Percentiles rank a stretch among this genome's conserved stretches.
These are phyloP conservation scores for Groenewaldozyma salmanticensis DNA, from an alignment of 805 yeast species.

Conservation along the genomic window DNA sequence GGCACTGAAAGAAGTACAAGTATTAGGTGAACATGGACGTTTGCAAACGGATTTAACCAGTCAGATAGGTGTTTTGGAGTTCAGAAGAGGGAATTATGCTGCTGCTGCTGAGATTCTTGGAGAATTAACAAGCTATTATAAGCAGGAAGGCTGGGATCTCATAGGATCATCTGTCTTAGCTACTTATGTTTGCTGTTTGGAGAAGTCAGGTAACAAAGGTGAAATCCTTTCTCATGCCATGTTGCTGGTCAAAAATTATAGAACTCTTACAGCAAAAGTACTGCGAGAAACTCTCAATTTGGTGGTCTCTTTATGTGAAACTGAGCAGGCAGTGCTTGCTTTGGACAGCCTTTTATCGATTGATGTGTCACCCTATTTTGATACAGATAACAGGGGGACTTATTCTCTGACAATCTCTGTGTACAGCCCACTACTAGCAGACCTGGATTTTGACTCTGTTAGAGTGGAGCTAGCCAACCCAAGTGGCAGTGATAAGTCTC, in stretches of 20 bases:
- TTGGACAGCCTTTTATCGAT: constrained; percentile 32
- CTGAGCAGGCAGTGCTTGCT: constrained; percentile 19
- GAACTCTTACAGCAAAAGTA: constrained; percentile 14
- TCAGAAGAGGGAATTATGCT: constrained; percentile 44
- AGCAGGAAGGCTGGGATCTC: constrained; percentile 61
- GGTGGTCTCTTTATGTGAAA: constrained; percentile 16
- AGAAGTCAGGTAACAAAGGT: constrained; percentile 17
- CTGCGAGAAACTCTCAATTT: constrained; percentile 15
- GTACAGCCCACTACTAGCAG: too few relatives aligned
- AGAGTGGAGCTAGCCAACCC: not conserved
- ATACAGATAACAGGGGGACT: too few relatives aligned
- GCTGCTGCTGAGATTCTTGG: constrained; percentile 55
- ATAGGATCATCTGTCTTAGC: constrained; percentile 60
- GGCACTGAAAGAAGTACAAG: constrained; percentile 43
- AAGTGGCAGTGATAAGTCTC: not conserved
- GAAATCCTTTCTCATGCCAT: constrained; percentile 24
- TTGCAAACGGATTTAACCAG: constrained; percentile 59
- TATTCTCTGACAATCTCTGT: too few relatives aligned
- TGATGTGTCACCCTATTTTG: constrained; percentile 27
- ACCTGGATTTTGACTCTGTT: not conserved
- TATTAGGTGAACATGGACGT: constrained; percentile 48
- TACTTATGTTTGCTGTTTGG: constrained; percentile 58
- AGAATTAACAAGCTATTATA: constrained; percentile 60
- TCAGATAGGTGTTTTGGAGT: constrained; percentile 67
- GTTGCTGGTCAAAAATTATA: constrained; percentile 19